Base-by-base conservation (phyloP, 805 yeast genomes). In the Yamadazyma olivae region DNA sequence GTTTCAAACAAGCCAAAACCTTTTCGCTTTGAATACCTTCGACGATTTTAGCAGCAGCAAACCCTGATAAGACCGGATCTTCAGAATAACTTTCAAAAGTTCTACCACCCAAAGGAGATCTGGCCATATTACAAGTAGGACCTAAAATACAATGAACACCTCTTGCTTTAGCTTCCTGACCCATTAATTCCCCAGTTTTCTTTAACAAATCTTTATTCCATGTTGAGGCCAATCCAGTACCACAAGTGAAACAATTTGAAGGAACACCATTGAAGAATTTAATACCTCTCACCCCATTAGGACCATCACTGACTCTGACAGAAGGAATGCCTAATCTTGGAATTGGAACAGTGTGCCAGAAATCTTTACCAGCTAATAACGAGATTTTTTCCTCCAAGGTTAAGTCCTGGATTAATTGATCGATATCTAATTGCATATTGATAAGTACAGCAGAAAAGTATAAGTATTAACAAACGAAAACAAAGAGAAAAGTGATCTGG, bases 221-320 rank as follows among this genome's bases (percentile, higher is more conserved):
- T 16, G 82, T 72, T 3, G 83, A 56, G 2, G 77, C 83, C 50
- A 79, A 50, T 3, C 68, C 82, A 7, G 83, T 75, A 20, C 83
- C 83, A 49, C 75, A 71, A 5, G 83, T 81, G 46, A 79, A 66
- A 43, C 81, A 76, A 41, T 77, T 79, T 28, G 81, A 65, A 6
- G 79, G 78, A 17, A 65, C 61, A 26, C 74, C 65, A 41, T 70
- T 60, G 49, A 75, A 73, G 48, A 76, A 75, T 28, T 59, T 66
- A 15, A 79, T 75, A 17, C 83, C 83, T 43, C 83, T 62, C 31
- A 77, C 65, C 43, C 84, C 84, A 48, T 79, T 79, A 32, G 84
- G 84, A 14, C 84, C 84, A 51, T 79, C 84, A 20, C 58, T 49
- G 16, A 74, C 54, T 45, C 81, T 62, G 5, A 77, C 48, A 0